Evolutionary conservation across 192 early-diverging fungal species (phyloP).

Genomic region (Thoreauomyces humboldtii): DNA sequence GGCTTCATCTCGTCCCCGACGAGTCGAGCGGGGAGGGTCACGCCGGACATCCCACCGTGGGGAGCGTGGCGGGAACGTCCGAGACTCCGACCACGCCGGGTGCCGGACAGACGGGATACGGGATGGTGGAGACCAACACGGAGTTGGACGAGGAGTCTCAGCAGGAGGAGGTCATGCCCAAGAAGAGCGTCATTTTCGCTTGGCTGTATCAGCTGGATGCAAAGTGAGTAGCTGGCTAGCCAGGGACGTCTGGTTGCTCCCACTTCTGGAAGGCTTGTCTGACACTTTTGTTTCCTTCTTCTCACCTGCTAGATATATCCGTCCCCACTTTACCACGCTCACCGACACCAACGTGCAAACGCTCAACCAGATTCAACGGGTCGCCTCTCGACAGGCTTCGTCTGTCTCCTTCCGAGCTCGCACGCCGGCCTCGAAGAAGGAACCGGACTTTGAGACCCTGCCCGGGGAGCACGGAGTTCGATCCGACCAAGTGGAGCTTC

Average conservation of each 20-base stretch:
- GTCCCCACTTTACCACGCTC: constrained; percentile 48
- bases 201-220: constrained; percentile 48
- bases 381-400: constrained; percentile 8
- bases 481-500: constrained; percentile 20
- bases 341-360: constrained; percentile 22
- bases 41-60: constrained; percentile 21
- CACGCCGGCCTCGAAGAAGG: constrained; percentile 6
- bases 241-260: no score
- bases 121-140: constrained; percentile 19
- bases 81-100: constrained; percentile 4
- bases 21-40: not conserved
- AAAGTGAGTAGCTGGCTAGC: constrained; percentile 32
- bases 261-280: not conserved
- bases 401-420: constrained; percentile 13
- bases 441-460: not conserved
- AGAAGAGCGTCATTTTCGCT: constrained; percentile 41
- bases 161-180: constrained; percentile 25
- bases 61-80: not conserved
- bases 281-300: no score
- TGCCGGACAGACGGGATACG: constrained; percentile 14
- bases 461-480: not conserved
- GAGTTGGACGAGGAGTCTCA: constrained; percentile 37
- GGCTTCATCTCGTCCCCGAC: constrained; percentile 42
- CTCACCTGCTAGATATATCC: constrained; percentile 37
- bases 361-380: constrained; percentile 14